Conservation (phyloP, 78 protist genomes). For the Dictyostelium intermedium region DNA sequence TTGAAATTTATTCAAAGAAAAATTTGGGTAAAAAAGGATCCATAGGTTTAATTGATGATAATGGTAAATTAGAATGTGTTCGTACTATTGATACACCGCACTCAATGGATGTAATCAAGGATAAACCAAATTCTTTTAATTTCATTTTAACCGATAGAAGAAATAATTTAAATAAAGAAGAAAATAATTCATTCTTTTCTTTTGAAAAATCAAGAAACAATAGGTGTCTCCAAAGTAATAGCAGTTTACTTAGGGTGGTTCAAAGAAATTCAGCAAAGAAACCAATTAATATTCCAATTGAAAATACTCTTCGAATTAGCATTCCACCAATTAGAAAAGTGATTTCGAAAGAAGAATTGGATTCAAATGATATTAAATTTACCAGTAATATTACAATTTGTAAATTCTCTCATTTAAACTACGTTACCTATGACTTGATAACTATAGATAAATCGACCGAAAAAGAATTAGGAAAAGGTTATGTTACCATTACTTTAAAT, state of each 20-base stretch:
- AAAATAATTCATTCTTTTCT: background rate
- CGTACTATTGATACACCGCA: background rate
- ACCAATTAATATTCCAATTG: background rate
- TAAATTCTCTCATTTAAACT: background rate
- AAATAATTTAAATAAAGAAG: background rate
- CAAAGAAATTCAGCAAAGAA: background rate
- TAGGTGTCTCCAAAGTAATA: background rate
- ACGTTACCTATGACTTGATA: background rate
- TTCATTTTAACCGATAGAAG: background rate
- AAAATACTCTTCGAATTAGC: background rate
- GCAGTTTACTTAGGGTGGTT: background rate
- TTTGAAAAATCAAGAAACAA: background rate
- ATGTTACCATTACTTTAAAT: background rate
- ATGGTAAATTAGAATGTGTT: background rate
- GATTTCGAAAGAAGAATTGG: background rate
- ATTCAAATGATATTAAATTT: background rate
- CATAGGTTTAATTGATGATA: background rate
- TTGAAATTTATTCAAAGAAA: background rate
- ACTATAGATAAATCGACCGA: background rate
- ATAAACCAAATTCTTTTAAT: background rate
- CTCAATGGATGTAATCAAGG: background rate
- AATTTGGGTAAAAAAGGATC: background rate
- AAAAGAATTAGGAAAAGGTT: background rate
- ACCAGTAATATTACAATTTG: background rate
- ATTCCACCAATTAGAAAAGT: background rate